These are phyloP conservation scores for Mycogone perniciosa DNA, from an alignment of 2,329 filamentous ascomycete species.

Conservation along the genomic window DNA sequence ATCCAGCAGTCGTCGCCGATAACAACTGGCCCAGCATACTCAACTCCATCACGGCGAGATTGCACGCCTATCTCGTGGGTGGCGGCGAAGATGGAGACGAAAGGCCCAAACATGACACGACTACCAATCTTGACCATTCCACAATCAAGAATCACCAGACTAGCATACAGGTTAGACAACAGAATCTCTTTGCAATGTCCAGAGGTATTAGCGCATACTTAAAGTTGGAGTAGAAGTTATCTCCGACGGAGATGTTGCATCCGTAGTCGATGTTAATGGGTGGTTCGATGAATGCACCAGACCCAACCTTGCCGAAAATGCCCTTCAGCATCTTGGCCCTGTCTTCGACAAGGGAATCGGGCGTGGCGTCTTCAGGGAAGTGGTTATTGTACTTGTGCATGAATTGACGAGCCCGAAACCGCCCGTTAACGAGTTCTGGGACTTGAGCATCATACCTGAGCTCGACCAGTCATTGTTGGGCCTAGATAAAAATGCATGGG, in stretches of 20 bases:
- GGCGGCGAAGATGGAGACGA: slow-evolving; percentile 63
- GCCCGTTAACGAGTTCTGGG: slow-evolving; percentile 42
- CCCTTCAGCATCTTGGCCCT: slow-evolving; percentile 41
- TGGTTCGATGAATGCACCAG: slow-evolving; percentile 52
- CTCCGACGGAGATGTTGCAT: slow-evolving; percentile 56
- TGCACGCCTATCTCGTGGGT: slow-evolving; percentile 63
- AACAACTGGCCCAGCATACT: slow-evolving; percentile 39
- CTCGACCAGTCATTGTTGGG: background rate
- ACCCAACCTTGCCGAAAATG: slow-evolving; percentile 44
- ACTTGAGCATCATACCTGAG: slow-evolving; percentile 44
- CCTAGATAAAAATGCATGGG: background rate
- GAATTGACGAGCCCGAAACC: slow-evolving; percentile 48
- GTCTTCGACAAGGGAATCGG: slow-evolving; percentile 31
- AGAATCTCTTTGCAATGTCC: background rate
- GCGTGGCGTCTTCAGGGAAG: slow-evolving; percentile 43
- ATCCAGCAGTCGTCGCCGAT: slow-evolving; percentile 53
- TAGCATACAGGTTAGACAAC: slow-evolving; percentile 13
- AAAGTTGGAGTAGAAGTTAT: slow-evolving; percentile 56
- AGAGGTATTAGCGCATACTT: slow-evolving; percentile 19
- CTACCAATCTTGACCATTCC: slow-evolving; percentile 63
- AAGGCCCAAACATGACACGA: slow-evolving; percentile 65
- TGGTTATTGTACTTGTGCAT: slow-evolving; percentile 53
- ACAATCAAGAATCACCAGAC: slow-evolving; percentile 63
- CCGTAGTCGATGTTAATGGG: slow-evolving; percentile 60
- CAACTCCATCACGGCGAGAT: slow-evolving; percentile 39